phyloP scores from a whole-genome alignment of 2,329 filamentous ascomycete genomes.

The Botrytis sinoallii region DNA sequence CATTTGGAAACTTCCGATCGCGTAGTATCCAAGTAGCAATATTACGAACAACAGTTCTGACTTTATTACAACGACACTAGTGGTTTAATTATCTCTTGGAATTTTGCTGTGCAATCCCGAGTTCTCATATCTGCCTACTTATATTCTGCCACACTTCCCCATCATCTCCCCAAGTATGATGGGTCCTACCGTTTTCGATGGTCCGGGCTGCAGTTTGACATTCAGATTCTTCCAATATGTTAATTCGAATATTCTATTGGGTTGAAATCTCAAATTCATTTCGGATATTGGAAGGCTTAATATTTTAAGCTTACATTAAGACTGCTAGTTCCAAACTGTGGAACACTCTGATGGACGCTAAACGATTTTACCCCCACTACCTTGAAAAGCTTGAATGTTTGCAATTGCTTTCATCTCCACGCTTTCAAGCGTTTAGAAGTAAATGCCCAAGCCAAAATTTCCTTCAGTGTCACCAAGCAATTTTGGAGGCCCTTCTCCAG shows the following conservation, averaged over 20 bases:
- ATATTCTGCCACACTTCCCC: not conserved
- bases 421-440: not conserved
- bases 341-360: not conserved
- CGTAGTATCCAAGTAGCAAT: not conserved
- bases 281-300: not conserved
- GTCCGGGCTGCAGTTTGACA: not conserved
- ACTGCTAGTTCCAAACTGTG: not conserved
- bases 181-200: not conserved
- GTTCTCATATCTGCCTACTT: not conserved
- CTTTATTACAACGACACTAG: not conserved
- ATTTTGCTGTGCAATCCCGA: not conserved
- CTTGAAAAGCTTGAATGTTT: not conserved
- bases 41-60: not conserved
- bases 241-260: not conserved
- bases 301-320: not conserved
- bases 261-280: not conserved
- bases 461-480: not conserved
- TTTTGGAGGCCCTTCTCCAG: not conserved
- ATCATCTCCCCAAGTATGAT: not conserved
- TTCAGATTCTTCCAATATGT: not conserved
- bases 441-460: not conserved
- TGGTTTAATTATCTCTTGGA: not conserved
- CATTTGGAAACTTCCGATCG: not conserved
- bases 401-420: not conserved
- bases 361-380: too few species aligned